A percentile compares a stretch with the other conserved stretches of the same genome.
These are phyloP conservation scores for Arthromyces matolae DNA, from an alignment of 768 basidiomycete species.

Conservation along the genomic window DNA sequence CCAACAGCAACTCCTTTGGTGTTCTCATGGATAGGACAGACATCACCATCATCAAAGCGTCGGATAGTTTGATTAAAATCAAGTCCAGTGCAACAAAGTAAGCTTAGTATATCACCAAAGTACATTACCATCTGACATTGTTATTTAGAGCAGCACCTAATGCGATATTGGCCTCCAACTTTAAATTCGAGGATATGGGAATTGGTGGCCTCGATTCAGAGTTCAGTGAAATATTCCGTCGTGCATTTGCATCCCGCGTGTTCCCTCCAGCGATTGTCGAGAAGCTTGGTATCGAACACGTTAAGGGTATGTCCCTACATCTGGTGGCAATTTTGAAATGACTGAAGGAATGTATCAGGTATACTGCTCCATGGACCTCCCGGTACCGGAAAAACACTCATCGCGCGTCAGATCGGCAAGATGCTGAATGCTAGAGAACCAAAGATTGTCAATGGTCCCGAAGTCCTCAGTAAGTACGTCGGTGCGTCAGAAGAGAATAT, in stretches of 20 bases:
- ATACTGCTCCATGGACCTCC: slow-evolving; percentile 95
- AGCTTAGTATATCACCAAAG: slow-evolving; percentile 18
- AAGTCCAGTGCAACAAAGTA: slow-evolving; percentile 91
- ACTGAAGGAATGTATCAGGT: slow-evolving; percentile 41
- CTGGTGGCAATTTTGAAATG: too few relatives aligned
- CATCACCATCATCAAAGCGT: slow-evolving; percentile 81
- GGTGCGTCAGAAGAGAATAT: slow-evolving; percentile 98
- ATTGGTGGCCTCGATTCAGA: slow-evolving; percentile 96
- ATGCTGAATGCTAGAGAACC: slow-evolving; percentile 98
- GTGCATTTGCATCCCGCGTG: slow-evolving; percentile 97
- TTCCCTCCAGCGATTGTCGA: slow-evolving; percentile 96
- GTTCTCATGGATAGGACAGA: slow-evolving; percentile 92
- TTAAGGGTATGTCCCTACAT: slow-evolving; percentile 65
- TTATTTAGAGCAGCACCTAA: slow-evolving; percentile 77
- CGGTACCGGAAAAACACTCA: slow-evolving; percentile 96
- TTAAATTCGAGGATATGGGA: slow-evolving; percentile 99
- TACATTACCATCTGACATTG: neutral
- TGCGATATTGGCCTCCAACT: slow-evolving; percentile 94
- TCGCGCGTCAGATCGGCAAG: slow-evolving; percentile 98
- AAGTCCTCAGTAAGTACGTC: slow-evolving; percentile 95
- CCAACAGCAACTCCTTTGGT: slow-evolving; percentile 46
- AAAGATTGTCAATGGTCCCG: slow-evolving; percentile 97
- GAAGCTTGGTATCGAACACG: slow-evolving; percentile 96
- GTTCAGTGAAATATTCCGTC: slow-evolving; percentile 94
- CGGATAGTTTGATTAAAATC: slow-evolving; percentile 78